A percentile compares a stretch with the other conserved stretches of the same genome.
Conservation (phyloP, 257 asterid species). For the Verbascum thapsus region DNA sequence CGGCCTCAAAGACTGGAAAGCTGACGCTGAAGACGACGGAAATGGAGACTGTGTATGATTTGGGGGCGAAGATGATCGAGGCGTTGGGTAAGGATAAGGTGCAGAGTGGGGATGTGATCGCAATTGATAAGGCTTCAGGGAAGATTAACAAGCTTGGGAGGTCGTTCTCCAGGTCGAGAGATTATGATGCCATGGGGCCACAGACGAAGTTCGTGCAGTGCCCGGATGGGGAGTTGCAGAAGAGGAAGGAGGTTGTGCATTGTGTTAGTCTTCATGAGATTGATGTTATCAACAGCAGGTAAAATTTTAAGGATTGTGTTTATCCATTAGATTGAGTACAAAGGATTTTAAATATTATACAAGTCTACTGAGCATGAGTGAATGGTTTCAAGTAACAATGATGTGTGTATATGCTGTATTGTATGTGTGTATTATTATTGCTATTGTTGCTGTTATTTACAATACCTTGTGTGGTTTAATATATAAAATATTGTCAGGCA, state of each 20-base stretch:
- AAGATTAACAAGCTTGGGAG: slow-evolving; percentile 85
- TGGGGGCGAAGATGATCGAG: slow-evolving; percentile 92
- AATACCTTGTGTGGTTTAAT: not conserved
- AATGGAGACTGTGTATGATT: slow-evolving; percentile 85
- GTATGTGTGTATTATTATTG: no score
- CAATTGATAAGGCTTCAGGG: slow-evolving; percentile 89
- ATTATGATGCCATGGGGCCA: slow-evolving; percentile 94
- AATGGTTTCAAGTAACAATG: no score
- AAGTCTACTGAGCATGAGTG: no score
- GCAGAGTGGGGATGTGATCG: slow-evolving; percentile 93
- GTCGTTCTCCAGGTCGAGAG: slow-evolving; percentile 83
- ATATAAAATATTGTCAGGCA: not conserved
- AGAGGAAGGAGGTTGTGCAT: slow-evolving; percentile 95
- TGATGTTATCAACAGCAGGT: slow-evolving; percentile 95
- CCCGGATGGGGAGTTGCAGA: slow-evolving; percentile 98
- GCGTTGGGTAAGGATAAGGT: slow-evolving; percentile 88
- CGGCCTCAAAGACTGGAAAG: slow-evolving; percentile 84
- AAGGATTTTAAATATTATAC: no score
- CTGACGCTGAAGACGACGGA: slow-evolving; percentile 83
- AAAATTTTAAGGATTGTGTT: not conserved
- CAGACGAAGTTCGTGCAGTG: slow-evolving; percentile 95
- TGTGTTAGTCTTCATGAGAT: slow-evolving; percentile 89
- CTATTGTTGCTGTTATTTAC: not conserved
- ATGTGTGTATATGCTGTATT: not conserved
- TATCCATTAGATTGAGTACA: no score